Evolutionary conservation across 441 rosid species (phyloP).

Genomic region (Erysimum cheiri): DNA sequence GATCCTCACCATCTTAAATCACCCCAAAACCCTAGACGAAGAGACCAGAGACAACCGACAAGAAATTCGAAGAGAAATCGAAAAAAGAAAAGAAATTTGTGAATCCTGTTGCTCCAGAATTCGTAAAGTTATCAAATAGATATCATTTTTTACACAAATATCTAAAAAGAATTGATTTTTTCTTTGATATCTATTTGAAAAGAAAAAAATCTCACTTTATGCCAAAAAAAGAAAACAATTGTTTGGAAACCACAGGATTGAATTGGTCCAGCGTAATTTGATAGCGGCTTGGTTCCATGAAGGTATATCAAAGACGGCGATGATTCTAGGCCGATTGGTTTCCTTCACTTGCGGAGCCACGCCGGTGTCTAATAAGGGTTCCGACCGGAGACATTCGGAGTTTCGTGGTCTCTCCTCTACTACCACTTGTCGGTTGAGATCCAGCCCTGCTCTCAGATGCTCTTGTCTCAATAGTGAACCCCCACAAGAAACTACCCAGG

Average conservation of each 20-base stretch:
- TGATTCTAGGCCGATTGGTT: conserved; percentile 32
- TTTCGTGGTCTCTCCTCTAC: conserved; percentile 27
- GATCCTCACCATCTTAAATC: conserved; percentile 55
- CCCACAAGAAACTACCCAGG: conserved; percentile 24
- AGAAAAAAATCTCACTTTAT: background rate
- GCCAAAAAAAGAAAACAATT: conserved; percentile 1
- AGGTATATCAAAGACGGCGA: background rate
- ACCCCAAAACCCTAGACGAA: conserved; percentile 29
- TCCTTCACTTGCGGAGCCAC: conserved; percentile 13
- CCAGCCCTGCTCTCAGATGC: conserved; percentile 12
- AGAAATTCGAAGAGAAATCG: conserved; percentile 19
- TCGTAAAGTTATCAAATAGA: conserved; percentile 12
- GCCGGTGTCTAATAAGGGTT: conserved; percentile 16
- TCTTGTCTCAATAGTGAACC: conserved; percentile 29
- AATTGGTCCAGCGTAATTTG: conserved; percentile 6
- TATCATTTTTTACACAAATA: background rate
- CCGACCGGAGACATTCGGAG: background rate
- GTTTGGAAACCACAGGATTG: conserved; percentile 21
- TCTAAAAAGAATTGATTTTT: background rate
- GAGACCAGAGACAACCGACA: background rate
- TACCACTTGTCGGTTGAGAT: conserved; percentile 17
- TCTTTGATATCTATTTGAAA: background rate
- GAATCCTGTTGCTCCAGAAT: conserved; percentile 10
- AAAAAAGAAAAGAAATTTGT: background rate
- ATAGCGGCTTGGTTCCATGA: conserved; percentile 12